phyloP scores from a whole-genome alignment of 2,329 filamentous ascomycete species.

The Incumbomyces lentus region DNA sequence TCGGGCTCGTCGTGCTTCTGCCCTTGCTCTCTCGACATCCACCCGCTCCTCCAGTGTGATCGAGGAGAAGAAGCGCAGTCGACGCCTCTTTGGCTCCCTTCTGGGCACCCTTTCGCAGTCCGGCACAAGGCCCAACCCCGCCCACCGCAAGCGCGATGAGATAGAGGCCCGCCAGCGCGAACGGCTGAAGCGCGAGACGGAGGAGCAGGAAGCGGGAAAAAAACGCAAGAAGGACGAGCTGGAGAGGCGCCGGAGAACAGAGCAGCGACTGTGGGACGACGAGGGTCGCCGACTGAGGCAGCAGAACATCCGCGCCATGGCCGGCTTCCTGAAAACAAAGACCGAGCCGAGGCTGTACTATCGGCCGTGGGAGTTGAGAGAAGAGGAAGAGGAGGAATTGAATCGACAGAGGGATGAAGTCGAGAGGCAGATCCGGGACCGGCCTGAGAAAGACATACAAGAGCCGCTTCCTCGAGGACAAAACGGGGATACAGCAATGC shows the following conservation, averaged over 20 bases:
- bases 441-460: constrained; percentile 36
- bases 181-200: constrained; percentile 58
- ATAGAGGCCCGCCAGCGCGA: constrained; percentile 75
- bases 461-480: not conserved
- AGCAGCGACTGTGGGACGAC: constrained; percentile 67
- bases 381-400: constrained; percentile 60
- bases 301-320: constrained; percentile 58
- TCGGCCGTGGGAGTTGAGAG: constrained; percentile 66
- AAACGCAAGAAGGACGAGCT: constrained; percentile 56
- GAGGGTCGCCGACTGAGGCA: constrained; percentile 50
- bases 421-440: constrained; percentile 52
- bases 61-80: constrained; percentile 76
- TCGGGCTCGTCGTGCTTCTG: constrained; percentile 8
- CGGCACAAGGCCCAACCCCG: constrained; percentile 35
- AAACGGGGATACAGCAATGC: constrained; percentile 20
- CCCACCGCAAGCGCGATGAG: constrained; percentile 61
- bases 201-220: constrained; percentile 61
- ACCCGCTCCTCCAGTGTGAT: constrained; percentile 28
- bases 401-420: constrained; percentile 58
- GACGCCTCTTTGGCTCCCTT: constrained; percentile 74
- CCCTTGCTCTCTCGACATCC: constrained; percentile 1
- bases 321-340: constrained; percentile 63
- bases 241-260: constrained; percentile 49
- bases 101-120: constrained; percentile 69
- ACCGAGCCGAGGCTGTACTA: constrained; percentile 72